These are phyloP conservation scores for Luzula sylvatica DNA, from an alignment of 176 grass and related monocot species.

Conservation along the genomic window DNA sequence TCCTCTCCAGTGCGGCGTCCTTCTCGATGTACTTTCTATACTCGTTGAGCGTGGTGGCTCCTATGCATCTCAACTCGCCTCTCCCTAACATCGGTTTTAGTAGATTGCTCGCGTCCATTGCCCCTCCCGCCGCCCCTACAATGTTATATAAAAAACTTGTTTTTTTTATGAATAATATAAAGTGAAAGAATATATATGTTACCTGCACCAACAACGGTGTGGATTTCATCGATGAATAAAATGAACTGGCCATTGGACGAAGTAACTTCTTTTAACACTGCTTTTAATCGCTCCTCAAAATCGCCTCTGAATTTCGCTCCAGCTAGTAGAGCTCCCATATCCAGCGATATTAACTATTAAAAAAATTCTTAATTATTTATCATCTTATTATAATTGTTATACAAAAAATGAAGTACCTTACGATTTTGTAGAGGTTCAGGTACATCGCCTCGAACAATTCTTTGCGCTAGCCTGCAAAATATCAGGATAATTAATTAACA, in stretches of 20 bases:
- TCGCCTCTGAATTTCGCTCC: conserved; percentile 81
- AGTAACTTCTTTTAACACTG: conserved; percentile 90
- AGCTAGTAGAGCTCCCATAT: conserved; percentile 91
- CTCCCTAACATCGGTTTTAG: conserved; percentile 91
- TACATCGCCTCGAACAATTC: conserved; percentile 90
- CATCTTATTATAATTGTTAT: not conserved
- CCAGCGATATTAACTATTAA: conserved; percentile 77
- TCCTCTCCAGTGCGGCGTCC: conserved; percentile 85
- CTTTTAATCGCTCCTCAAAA: conserved; percentile 90
- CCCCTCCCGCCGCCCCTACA: conserved; percentile 66
- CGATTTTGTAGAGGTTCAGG: conserved; percentile 82
- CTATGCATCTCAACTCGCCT: conserved; percentile 85
- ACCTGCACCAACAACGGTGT: conserved; percentile 97
- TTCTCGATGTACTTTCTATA: conserved; percentile 98
- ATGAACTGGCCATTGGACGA: conserved; percentile 89
- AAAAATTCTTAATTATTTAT: conserved; percentile 16
- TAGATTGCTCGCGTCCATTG: conserved; percentile 89
- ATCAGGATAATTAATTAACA: too few species aligned
- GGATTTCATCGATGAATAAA: conserved; percentile 97
- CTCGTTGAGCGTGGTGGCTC: conserved; percentile 91
- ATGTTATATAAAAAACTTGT: too few species aligned
- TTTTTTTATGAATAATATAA: not conserved
- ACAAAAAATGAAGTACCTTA: conserved; percentile 38
- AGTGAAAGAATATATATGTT: conserved; percentile 7
- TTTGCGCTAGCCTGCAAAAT: conserved; percentile 65